Evolutionary conservation across 2,329 filamentous ascomycete species (phyloP), one percentile per base, ranked within the genome.

Genomic region (Bisporella sp.): DNA sequence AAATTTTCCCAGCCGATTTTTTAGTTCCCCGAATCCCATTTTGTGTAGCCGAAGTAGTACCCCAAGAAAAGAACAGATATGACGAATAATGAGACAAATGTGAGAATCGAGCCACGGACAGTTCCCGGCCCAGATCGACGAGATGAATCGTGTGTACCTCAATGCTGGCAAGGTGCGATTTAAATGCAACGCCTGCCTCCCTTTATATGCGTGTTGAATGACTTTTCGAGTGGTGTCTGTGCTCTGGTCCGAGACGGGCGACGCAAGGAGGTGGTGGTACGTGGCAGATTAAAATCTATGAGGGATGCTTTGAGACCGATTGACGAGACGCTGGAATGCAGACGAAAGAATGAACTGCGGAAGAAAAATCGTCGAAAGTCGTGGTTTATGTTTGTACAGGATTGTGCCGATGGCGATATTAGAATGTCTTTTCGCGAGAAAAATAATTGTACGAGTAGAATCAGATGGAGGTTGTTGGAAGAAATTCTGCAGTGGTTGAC

Each of bases 281-380:
- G 41, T 30, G 21, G 21, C 21, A 21, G 21, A 21, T 21, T 28
- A 47, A 12, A 44, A 52, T 45, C 45, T 46, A 46, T 47, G n/a
- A 29, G 21, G 8, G 33, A 37, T 35, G 29, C n/a, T 33, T 30
- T 37, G 47, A 39, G 46, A 50, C 47, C 52, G 48, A 40, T 42
- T 45, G 49, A 46, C 37, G 13, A 30, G 51, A 37, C 21, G 41
- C 45, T 47, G 53, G 59, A 58, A 55, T 58, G 56, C 51, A 46
- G 52, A 53, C 49, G 47, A 50, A 50, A 54, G 47, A 53, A 58
- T 59, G 41, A n/a, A 28, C 11, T 11, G 32, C 42, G 45, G 30
- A 40, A 47, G 51, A 56, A 62, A 56, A 62, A 58, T 62, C 59
- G 59, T 62, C 52, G 53, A 50, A 52, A 51, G 51, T 62, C 59